A percentile compares a stretch with the other conserved stretches of the same genome.
phyloP scores from a whole-genome alignment of 176 grass and related monocot genomes.

The Poa pratensis region DNA sequence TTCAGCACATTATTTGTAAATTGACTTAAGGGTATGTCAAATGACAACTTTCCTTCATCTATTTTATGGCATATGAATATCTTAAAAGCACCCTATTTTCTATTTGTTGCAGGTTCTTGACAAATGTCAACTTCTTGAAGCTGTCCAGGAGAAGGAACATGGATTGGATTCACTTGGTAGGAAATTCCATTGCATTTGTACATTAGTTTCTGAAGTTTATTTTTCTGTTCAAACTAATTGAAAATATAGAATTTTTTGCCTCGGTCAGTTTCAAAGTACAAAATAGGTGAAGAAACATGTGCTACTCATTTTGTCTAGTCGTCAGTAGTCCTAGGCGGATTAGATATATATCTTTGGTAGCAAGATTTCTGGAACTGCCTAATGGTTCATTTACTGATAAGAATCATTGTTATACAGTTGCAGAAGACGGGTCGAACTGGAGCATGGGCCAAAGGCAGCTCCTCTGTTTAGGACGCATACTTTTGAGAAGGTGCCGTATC shows the following conservation, averaged over 20 bases:
- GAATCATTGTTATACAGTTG: slow-evolving; percentile 49
- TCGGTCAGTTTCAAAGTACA: background rate
- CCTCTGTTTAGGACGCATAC: slow-evolving; percentile 82
- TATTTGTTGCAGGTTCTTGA: slow-evolving; percentile 67
- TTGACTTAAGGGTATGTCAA: background rate
- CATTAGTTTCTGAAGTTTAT: background rate
- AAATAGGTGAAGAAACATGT: slow-evolving; percentile 7
- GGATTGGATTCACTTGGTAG: slow-evolving; percentile 81
- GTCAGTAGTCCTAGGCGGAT: background rate
- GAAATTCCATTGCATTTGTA: background rate
- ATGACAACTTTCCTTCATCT: background rate
- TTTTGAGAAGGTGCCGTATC: slow-evolving; percentile 71
- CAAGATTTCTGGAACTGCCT: background rate
- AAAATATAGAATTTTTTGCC: background rate
- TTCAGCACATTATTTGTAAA: slow-evolving; percentile 3
- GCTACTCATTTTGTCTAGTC: background rate
- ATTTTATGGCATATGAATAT: slow-evolving; percentile 1
- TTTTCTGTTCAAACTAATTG: background rate
- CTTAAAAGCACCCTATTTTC: background rate
- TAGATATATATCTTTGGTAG: background rate
- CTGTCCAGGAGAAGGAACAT: slow-evolving; percentile 79
- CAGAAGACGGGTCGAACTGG: slow-evolving; percentile 90
- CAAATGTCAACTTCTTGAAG: slow-evolving; percentile 88
- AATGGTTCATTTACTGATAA: background rate
- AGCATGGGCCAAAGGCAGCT: slow-evolving; percentile 98